A percentile compares a stretch with the other conserved stretches of the same genome.
Evolutionary conservation across 1,284 basidiomycete species (phyloP).

Genomic region (Cerioporus squamosus): DNA sequence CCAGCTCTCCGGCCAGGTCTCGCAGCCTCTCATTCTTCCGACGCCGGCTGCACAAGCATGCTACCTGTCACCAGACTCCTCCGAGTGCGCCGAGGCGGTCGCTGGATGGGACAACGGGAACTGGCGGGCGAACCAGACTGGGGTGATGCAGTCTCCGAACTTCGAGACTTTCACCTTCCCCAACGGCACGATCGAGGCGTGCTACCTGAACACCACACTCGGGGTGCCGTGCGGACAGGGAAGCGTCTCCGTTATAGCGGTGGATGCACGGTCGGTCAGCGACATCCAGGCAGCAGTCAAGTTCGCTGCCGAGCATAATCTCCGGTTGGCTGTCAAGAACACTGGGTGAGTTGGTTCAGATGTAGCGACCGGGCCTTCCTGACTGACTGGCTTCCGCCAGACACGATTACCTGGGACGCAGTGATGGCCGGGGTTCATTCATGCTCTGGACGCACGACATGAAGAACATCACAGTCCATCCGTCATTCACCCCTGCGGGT

Average conservation of each 20-base stretch:
- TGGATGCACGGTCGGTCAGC: slow-evolving; percentile 40
- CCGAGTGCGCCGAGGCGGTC: slow-evolving; percentile 39
- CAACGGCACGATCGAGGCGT: slow-evolving; percentile 47
- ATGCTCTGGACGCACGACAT: slow-evolving; percentile 31
- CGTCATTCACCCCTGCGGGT: slow-evolving; percentile 31
- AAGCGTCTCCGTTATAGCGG: slow-evolving; percentile 45
- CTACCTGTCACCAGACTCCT: slow-evolving; percentile 36
- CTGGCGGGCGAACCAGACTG: slow-evolving; percentile 46
- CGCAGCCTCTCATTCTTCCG: slow-evolving; percentile 43
- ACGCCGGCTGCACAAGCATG: slow-evolving; percentile 42
- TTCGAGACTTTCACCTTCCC: slow-evolving; percentile 43
- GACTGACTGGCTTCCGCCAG: slow-evolving; percentile 3
- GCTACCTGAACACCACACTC: slow-evolving; percentile 44
- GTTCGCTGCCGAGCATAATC: slow-evolving; percentile 42
- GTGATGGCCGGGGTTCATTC: slow-evolving; percentile 26
- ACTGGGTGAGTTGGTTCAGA: slow-evolving; percentile 42
- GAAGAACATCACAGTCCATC: slow-evolving; percentile 29
- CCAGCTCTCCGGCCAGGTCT: slow-evolving; percentile 38
- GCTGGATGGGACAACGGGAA: slow-evolving; percentile 35
- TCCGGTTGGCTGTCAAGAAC: slow-evolving; percentile 52
- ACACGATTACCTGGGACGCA: slow-evolving; percentile 31
- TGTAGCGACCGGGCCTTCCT: background rate
- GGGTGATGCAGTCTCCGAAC: slow-evolving; percentile 44
- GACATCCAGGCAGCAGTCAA: slow-evolving; percentile 46
- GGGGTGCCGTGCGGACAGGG: slow-evolving; percentile 47